Base-by-base conservation (phyloP, 2,329 filamentous ascomycete genomes). In the Gaeumannomyces sp. region DNA sequence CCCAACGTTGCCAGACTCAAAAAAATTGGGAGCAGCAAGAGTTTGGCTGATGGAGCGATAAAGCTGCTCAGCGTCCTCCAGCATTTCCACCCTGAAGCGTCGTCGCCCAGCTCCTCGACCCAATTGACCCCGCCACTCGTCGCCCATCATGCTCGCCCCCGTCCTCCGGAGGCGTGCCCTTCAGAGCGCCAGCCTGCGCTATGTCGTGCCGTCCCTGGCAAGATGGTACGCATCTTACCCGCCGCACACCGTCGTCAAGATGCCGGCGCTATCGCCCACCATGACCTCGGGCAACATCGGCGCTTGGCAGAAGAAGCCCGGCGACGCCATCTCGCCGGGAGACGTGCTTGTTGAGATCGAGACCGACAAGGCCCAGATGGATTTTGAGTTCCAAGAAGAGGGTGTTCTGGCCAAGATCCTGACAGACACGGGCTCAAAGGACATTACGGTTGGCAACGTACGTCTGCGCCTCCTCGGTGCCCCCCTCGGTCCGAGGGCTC, bases 331-430 rank as follows among this genome's bases (percentile, higher is more conserved):
- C 77, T 82, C 86, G 66, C 93, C 96, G 63, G 95, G 95, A 76
- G 95, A 99, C 77, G 95, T 99, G 60, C 82, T 99, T 71, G 93
- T 97, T 71, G 93, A 97, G 84, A 97, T 98, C 74, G 95, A 99
- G 86, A 99, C 95, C 73, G 95, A 99, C 81, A 99, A 99, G 86
- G 95, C 95, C 69, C 95, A 98, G 83, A 99, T 99, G 95, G 95
- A 99, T 83, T 98, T 99, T 77, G 95, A 99, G 80, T 98, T 96
- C 81, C 95, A 99, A 80, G 95, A 99, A 75, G 95, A 98, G 77
- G 95, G 94, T 83, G 86, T 96, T 67, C 85, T 99, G 71, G 94
- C 95, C 73, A 97, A 97, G 85, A 85, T 98, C 69, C 83, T 99
- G 74, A 95, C 93, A 82, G 91, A 97, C 60, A 89, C 90, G 67